Percentiles rank a stretch among this genome's conserved stretches.
These are phyloP conservation scores for Perkinsus marinus DNA, from an alignment of 169 alveolate genomes.

Conservation along the genomic window DNA sequence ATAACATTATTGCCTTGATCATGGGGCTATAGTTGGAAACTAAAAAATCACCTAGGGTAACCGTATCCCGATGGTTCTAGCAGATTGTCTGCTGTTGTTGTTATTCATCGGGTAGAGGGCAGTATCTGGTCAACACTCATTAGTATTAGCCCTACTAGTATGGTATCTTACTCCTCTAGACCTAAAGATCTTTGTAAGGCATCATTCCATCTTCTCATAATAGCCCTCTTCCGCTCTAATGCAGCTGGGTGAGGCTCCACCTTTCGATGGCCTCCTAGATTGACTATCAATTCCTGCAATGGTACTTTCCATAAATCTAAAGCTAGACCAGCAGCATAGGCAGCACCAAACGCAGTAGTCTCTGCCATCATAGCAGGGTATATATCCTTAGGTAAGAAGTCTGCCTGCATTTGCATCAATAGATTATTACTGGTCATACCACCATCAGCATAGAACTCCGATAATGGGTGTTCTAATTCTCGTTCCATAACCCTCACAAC, in stretches of 20 bases:
- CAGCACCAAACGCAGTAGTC: constrained; percentile 75
- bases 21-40: neutral
- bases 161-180: neutral
- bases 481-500: constrained; percentile 35
- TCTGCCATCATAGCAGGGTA: constrained; percentile 34
- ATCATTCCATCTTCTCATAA: neutral
- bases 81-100: too few relatives aligned
- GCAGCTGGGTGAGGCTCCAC: neutral
- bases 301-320: neutral
- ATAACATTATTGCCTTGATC: neutral
- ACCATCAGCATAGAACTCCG: constrained; percentile 70
- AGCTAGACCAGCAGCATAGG: constrained; percentile 64
- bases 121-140: neutral
- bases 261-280: neutral
- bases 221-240: neutral
- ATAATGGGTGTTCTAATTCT: constrained; percentile 36
- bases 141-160: neutral
- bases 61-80: too few relatives aligned
- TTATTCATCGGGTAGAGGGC: neutral
- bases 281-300: neutral
- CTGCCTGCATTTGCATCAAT: constrained; percentile 65
- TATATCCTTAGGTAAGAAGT: constrained; percentile 44
- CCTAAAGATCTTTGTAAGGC: neutral
- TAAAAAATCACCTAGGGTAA: too few relatives aligned
- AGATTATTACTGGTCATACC: constrained; percentile 68